phyloP scores from a whole-genome alignment of 1,284 basidiomycete species.

The Schizophyllum amplum region DNA sequence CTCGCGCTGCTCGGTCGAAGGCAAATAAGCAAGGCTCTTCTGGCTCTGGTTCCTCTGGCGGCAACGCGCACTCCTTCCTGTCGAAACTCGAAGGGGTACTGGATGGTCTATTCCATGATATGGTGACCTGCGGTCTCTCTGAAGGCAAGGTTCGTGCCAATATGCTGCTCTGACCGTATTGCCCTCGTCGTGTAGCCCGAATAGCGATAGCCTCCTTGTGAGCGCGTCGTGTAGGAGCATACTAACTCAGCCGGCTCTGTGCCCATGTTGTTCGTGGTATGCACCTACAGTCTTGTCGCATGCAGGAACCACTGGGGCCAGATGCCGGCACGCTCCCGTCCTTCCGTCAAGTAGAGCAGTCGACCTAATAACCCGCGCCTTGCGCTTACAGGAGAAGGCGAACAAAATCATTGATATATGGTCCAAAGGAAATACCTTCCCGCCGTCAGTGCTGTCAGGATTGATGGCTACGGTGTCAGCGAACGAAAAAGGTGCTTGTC shows the following conservation, averaged over 20 bases:
- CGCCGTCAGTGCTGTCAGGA: constrained; percentile 56
- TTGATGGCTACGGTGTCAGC: constrained; percentile 58
- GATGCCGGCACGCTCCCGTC: constrained; percentile 4
- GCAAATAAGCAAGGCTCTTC: constrained; percentile 56
- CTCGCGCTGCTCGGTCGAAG: constrained; percentile 69
- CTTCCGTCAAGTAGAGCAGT: constrained; percentile 9
- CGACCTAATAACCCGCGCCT: constrained; percentile 7
- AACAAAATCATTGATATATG: constrained; percentile 95
- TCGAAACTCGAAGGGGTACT: constrained; percentile 81
- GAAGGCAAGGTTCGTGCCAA: constrained; percentile 76
- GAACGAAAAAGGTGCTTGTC: constrained; percentile 77
- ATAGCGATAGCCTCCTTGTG: background rate
- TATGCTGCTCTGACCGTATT: background rate
- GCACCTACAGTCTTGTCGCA: constrained; percentile 20
- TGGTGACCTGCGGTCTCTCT: constrained; percentile 49
- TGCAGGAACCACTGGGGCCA: background rate
- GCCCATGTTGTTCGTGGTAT: constrained; percentile 5
- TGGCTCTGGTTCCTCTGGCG: constrained; percentile 44
- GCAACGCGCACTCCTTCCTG: constrained; percentile 76
- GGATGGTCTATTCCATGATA: constrained; percentile 77
- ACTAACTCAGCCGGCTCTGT: background rate
- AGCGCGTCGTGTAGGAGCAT: background rate
- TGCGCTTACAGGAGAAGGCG: constrained; percentile 71
- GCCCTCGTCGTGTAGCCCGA: background rate
- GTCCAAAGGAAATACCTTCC: constrained; percentile 83